phyloP scores from a whole-genome alignment of 2,329 filamentous ascomycete species.

The Diaporthe longicolla region DNA sequence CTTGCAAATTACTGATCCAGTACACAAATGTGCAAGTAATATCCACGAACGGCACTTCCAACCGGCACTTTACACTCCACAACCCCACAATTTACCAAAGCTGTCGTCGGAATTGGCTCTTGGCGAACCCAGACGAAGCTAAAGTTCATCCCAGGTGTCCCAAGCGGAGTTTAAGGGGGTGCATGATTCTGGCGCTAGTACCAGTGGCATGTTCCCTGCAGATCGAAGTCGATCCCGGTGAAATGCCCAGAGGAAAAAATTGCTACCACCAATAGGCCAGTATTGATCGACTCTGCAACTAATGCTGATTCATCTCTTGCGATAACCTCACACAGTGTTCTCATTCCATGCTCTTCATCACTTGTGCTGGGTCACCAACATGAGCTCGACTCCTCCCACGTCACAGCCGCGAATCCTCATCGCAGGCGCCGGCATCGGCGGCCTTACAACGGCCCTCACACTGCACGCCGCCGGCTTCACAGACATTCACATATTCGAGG shows the following conservation, averaged over 20 bases:
- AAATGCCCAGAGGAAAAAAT: background rate
- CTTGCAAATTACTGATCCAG: no score
- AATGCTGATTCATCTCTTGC: background rate
- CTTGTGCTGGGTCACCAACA: background rate
- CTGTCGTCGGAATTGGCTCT: background rate
- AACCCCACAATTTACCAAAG: slow-evolving; percentile 4
- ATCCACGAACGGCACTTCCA: background rate
- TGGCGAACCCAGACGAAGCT: background rate
- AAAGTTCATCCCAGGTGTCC: background rate
- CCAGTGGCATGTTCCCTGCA: slow-evolving; percentile 5
- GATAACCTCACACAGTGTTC: background rate
- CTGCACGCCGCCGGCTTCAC: slow-evolving; percentile 52
- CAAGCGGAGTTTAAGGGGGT: background rate
- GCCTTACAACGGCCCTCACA: slow-evolving; percentile 48
- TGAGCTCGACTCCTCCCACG: background rate
- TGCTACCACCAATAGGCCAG: background rate
- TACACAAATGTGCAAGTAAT: no score
- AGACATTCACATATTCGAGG: slow-evolving; percentile 60
- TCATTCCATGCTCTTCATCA: background rate
- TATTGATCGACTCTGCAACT: background rate
- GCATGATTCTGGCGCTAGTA: background rate
- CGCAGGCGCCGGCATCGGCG: slow-evolving; percentile 51
- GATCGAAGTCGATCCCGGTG: background rate
- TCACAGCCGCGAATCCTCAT: slow-evolving; percentile 48
- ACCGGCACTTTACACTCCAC: slow-evolving; percentile 11